A percentile compares a stretch with the other conserved stretches of the same genome.
Evolutionary conservation across 2,329 filamentous ascomycete genomes (phyloP).

Genomic region (Erysiphe pulchra): DNA sequence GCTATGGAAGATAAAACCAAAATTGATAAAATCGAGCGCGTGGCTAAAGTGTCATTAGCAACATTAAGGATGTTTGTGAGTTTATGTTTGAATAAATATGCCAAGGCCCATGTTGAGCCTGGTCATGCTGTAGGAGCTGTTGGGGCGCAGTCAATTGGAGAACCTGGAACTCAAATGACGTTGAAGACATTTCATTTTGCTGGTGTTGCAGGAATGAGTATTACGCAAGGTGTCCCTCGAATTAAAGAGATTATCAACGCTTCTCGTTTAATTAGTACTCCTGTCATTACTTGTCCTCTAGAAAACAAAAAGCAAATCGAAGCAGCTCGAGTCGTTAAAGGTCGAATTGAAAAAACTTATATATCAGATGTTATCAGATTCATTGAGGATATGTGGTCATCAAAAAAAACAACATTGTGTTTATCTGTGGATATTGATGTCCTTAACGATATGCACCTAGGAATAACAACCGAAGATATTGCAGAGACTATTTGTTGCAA

Average conservation of each 20-base stretch:
- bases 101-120: conserved; percentile 73
- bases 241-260: conserved; percentile 99
- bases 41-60: conserved; percentile 56
- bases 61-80: conserved; percentile 55
- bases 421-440: conserved; percentile 61
- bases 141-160: conserved; percentile 90
- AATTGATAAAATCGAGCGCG: conserved; percentile 28
- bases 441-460: conserved; percentile 57
- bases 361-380: conserved; percentile 57
- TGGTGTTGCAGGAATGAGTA: conserved; percentile 97
- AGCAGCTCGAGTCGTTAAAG: conserved; percentile 76
- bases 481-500: conserved; percentile 49
- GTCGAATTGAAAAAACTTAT: conserved; percentile 83
- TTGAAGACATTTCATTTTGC: conserved; percentile 99
- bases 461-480: conserved; percentile 50
- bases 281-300: conserved; percentile 70
- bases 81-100: conserved; percentile 71
- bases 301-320: conserved; percentile 49
- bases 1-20: conserved; percentile 10
- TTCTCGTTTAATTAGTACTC: conserved; percentile 77
- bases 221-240: conserved; percentile 95
- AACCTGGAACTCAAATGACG: conserved; percentile 97
- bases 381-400: conserved; percentile 75
- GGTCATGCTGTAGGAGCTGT: conserved; percentile 91
- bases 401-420: conserved; percentile 47